These are phyloP conservation scores for Amanita fuliginea DNA, from an alignment of 768 basidiomycete genomes.

Conservation along the genomic window DNA sequence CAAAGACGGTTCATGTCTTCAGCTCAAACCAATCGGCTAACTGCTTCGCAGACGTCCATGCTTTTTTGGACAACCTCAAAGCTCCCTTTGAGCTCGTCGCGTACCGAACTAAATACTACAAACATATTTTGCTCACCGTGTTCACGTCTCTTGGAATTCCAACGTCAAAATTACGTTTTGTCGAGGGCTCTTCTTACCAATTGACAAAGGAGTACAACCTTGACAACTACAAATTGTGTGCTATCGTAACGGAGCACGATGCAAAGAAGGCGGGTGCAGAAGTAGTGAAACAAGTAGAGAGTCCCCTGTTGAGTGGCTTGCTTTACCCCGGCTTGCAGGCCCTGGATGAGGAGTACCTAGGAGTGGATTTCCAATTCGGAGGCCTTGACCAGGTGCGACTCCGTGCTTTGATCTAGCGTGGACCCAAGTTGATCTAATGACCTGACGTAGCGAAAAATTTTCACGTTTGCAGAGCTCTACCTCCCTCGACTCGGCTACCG, in stretches of 20 bases:
- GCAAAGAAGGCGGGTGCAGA: constrained; percentile 98
- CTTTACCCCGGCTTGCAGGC: constrained; percentile 96
- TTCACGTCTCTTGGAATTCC: constrained; percentile 89
- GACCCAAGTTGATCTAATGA: not conserved
- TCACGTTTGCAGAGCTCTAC: constrained; percentile 95
- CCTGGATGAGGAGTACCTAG: constrained; percentile 94
- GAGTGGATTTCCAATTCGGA: constrained; percentile 94
- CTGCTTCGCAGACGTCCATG: constrained; percentile 68
- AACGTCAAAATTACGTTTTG: constrained; percentile 69
- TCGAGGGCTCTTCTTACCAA: constrained; percentile 90
- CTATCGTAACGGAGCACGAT: constrained; percentile 91
- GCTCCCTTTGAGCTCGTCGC: constrained; percentile 88
- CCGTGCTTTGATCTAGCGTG: not conserved
- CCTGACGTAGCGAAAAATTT: constrained; percentile 83
- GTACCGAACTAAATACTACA: constrained; percentile 85
- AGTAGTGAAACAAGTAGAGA: constrained; percentile 96
- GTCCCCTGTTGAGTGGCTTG: constrained; percentile 80
- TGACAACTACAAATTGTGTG: constrained; percentile 87
- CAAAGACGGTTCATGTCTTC: no score
- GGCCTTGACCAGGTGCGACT: constrained; percentile 84
- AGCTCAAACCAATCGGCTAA: not conserved
- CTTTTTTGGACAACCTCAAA: constrained; percentile 96
- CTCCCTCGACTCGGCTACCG: constrained; percentile 87
- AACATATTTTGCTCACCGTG: constrained; percentile 68
- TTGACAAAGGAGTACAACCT: constrained; percentile 85